phyloP scores from a whole-genome alignment of 2,329 filamentous ascomycete species.

The Fusarium falciforme region DNA sequence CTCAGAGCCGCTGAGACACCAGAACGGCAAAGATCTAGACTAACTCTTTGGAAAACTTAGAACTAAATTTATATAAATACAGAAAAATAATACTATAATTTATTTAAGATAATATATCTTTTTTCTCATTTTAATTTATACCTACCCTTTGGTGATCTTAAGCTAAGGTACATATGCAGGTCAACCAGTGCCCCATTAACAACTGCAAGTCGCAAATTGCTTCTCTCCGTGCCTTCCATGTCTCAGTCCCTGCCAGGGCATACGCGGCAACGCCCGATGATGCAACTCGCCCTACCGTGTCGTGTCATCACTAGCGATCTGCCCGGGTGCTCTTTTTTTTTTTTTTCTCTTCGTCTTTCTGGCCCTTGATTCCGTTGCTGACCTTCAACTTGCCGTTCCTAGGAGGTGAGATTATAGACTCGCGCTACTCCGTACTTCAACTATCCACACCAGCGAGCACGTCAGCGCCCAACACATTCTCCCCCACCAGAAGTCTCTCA shows the following conservation, averaged over 20 bases:
- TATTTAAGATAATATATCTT: too few relatives aligned
- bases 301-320: slow-evolving; percentile 14
- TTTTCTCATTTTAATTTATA: too few relatives aligned
- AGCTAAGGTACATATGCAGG: slow-evolving; percentile 3
- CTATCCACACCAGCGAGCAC: neutral
- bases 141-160: too few relatives aligned
- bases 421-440: neutral
- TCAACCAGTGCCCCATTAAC: slow-evolving; percentile 9
- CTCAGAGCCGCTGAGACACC: neutral
- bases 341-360: neutral
- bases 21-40: too few relatives aligned
- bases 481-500: neutral
- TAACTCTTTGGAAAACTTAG: too few relatives aligned
- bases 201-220: slow-evolving; percentile 26
- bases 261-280: slow-evolving; percentile 25
- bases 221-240: neutral
- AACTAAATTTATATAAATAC: too few relatives aligned
- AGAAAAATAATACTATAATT: too few relatives aligned
- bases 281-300: slow-evolving; percentile 24
- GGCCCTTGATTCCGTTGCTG: neutral
- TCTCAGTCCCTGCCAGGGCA: slow-evolving; percentile 15
- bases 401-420: neutral
- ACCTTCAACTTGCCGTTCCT: neutral
- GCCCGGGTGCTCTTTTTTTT: neutral
- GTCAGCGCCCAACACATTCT: neutral